Evolutionary conservation across 768 basidiomycete species (phyloP).

Genomic region (Russula vinacea): DNA sequence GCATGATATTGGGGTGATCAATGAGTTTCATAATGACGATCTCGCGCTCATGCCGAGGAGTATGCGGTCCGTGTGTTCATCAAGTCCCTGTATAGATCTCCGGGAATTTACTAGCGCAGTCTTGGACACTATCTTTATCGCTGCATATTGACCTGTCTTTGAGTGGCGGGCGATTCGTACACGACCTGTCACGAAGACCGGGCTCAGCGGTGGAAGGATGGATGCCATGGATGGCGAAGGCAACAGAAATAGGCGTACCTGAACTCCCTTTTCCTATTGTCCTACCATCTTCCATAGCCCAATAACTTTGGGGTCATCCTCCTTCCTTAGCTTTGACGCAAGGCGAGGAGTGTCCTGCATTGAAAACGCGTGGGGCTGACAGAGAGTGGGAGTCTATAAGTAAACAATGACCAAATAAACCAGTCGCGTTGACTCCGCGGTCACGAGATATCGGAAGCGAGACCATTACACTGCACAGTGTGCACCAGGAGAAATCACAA

Average conservation of each 20-base stretch:
- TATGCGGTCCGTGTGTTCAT: conserved; percentile 71
- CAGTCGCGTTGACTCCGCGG: conserved; percentile 18
- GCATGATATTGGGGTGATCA: conserved; percentile 92
- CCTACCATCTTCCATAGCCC: conserved; percentile 55
- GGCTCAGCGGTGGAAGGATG: not conserved
- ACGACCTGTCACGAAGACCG: conserved; percentile 53
- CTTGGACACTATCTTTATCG: conserved; percentile 93
- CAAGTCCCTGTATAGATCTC: conserved; percentile 63
- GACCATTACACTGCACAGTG: not conserved
- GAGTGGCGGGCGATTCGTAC: conserved; percentile 86
- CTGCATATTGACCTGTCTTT: conserved; percentile 86
- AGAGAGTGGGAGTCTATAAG: not conserved
- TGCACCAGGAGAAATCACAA: conserved; percentile 20
- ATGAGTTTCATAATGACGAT: conserved; percentile 98
- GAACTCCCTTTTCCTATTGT: conserved; percentile 56
- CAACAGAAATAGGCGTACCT: conserved; percentile 38
- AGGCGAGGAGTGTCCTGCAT: conserved; percentile 26
- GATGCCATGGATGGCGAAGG: not conserved
- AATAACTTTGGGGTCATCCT: conserved; percentile 42
- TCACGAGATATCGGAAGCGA: conserved; percentile 9
- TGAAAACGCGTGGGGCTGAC: not conserved
- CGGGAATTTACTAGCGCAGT: conserved; percentile 59
- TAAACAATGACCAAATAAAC: conserved; percentile 27
- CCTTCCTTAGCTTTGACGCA: conserved; percentile 29
- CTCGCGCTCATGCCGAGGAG: conserved; percentile 85